Percentiles rank a stretch among this genome's conserved stretches.
Conservation (phyloP, 1,139 yeast genomes). For the Magnusiomyces clavatus region DNA sequence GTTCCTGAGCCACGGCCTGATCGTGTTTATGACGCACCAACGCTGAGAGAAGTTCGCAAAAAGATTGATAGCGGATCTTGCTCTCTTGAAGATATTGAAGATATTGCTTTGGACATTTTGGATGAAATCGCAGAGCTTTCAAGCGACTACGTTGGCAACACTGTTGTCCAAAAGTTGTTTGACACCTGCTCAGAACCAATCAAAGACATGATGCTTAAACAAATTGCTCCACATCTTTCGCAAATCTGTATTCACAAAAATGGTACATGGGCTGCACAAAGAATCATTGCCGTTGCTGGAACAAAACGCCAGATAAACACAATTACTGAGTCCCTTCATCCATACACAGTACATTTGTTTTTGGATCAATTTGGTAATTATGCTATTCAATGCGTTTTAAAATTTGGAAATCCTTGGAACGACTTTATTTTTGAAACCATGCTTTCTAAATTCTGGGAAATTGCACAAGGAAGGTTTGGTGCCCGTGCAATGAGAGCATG, state of each 20-base stretch:
- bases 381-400: conserved; percentile 88
- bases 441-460: conserved; percentile 68
- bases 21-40: conserved; percentile 81
- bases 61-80: conserved; percentile 39
- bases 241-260: conserved; percentile 94
- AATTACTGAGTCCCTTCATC: conserved; percentile 65
- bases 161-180: conserved; percentile 87
- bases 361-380: conserved; percentile 96
- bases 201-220: conserved; percentile 74
- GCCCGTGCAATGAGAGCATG: conserved; percentile 93
- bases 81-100: conserved; percentile 59
- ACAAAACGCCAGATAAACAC: conserved; percentile 62
- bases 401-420: conserved; percentile 81
- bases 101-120: conserved; percentile 73
- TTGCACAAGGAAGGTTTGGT: conserved; percentile 87
- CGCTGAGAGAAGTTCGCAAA: conserved; percentile 51
- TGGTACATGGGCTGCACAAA: conserved; percentile 99
- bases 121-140: conserved; percentile 87
- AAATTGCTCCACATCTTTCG: conserved; percentile 71
- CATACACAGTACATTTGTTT: conserved; percentile 77
- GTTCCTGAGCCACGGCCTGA: conserved; percentile 32
- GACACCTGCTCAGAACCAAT: conserved; percentile 62
- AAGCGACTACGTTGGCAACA: conserved; percentile 90
- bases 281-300: conserved; percentile 71
- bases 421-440: conserved; percentile 85